phyloP scores from a whole-genome alignment of 2,329 filamentous ascomycete species.

The Blastomyces percursus region DNA sequence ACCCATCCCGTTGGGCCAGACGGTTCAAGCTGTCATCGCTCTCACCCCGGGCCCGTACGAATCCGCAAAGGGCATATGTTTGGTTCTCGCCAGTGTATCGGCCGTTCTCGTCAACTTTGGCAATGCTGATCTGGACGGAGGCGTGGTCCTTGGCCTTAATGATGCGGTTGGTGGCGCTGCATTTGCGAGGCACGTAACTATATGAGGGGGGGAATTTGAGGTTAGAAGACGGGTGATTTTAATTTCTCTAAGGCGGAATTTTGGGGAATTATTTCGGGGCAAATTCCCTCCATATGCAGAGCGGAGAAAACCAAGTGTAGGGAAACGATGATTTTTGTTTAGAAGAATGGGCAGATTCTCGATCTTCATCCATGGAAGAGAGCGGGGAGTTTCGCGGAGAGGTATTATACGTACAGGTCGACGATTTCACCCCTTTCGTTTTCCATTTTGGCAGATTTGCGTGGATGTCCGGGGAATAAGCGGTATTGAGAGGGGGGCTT shows the following conservation, averaged over 20 bases:
- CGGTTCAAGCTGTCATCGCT: slow-evolving; percentile 93
- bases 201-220: slow-evolving; percentile 7
- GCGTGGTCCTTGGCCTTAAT: slow-evolving; percentile 99
- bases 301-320: too few relatives aligned
- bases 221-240: not conserved
- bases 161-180: slow-evolving; percentile 97
- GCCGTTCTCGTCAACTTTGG: slow-evolving; percentile 98
- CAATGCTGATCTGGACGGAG: slow-evolving; percentile 91
- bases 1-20: slow-evolving; percentile 87
- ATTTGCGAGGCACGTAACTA: slow-evolving; percentile 98
- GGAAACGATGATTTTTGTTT: not conserved
- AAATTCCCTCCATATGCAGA: not conserved
- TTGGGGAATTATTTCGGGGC: not conserved
- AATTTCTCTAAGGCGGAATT: too few relatives aligned
- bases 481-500: slow-evolving; percentile 5
- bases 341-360: not conserved
- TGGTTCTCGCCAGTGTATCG: slow-evolving; percentile 95
- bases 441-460: slow-evolving; percentile 67
- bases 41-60: slow-evolving; percentile 97
- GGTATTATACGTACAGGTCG: slow-evolving; percentile 65
- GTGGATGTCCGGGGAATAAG: slow-evolving; percentile 19
- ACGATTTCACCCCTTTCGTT: slow-evolving; percentile 99
- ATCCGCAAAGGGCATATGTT: slow-evolving; percentile 93
- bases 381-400: not conserved
- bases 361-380: not conserved